Evolutionary conservation across 1,284 basidiomycete genomes (phyloP).

Genomic region (Microbotryum lychnidis-dioicae): DNA sequence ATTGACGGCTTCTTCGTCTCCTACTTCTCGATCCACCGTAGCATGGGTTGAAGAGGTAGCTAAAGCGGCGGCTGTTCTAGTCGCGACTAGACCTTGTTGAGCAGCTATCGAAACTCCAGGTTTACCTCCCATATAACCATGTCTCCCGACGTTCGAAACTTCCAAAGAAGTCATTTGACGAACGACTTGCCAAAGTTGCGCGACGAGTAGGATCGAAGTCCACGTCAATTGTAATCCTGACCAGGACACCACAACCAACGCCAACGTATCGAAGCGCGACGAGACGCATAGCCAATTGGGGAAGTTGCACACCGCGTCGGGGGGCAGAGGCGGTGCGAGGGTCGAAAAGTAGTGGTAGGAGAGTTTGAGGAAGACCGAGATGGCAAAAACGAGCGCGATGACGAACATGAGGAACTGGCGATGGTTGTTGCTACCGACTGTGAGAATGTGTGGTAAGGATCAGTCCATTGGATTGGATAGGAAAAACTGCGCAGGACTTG

Average conservation of each 20-base stretch:
- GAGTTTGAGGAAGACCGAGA: slow-evolving; percentile 71
- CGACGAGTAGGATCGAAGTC: slow-evolving; percentile 76
- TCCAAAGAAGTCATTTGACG: slow-evolving; percentile 95
- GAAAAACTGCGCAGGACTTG: no score
- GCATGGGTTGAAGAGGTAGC: background rate
- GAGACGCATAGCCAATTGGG: slow-evolving; percentile 60
- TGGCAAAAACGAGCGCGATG: slow-evolving; percentile 68
- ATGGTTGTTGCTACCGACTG: slow-evolving; percentile 91
- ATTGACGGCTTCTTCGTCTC: slow-evolving; percentile 17
- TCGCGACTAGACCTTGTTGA: slow-evolving; percentile 12
- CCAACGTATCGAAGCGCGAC: slow-evolving; percentile 62
- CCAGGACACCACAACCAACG: slow-evolving; percentile 73
- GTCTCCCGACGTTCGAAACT: slow-evolving; percentile 86
- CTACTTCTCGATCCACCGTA: slow-evolving; percentile 27
- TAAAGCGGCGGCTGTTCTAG: slow-evolving; percentile 1
- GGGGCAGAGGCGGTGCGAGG: slow-evolving; percentile 44
- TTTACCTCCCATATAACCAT: slow-evolving; percentile 78
- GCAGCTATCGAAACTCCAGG: slow-evolving; percentile 15
- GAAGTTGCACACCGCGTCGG: slow-evolving; percentile 52
- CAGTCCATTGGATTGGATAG: no score
- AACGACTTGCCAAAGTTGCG: slow-evolving; percentile 84
- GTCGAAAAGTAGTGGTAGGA: slow-evolving; percentile 53
- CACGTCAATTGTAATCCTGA: slow-evolving; percentile 83
- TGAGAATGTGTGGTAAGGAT: background rate
- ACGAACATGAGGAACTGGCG: slow-evolving; percentile 91